phyloP scores from a whole-genome alignment of 306 rosid genomes.

The Corylus heterophylla region DNA sequence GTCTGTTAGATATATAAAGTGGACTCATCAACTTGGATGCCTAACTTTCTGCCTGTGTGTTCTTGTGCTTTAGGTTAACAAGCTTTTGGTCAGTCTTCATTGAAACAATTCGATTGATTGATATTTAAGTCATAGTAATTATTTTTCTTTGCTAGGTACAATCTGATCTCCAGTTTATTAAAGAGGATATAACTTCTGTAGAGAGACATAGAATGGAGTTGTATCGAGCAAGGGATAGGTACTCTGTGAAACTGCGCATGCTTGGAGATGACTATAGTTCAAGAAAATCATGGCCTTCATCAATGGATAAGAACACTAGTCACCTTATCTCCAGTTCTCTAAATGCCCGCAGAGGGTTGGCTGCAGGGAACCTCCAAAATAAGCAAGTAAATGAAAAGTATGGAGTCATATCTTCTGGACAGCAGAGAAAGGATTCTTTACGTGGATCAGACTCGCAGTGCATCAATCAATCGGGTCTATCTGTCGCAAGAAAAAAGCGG shows the following conservation, averaged over 20 bases:
- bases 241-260: conserved; percentile 66
- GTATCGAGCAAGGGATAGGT: conserved; percentile 68
- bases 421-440: conserved; percentile 64
- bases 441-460: conserved; percentile 70
- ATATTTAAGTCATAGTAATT: conserved; percentile 18
- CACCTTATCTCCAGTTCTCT: conserved; percentile 58
- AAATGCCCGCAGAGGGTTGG: conserved; percentile 54
- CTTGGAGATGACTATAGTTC: conserved; percentile 69
- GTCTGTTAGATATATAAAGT: neutral
- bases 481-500: conserved; percentile 75
- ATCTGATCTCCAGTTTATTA: conserved; percentile 86
- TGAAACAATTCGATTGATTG: conserved; percentile 2
- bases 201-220: conserved; percentile 90
- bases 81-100: conserved; percentile 4
- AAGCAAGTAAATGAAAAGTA: conserved; percentile 66
- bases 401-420: conserved; percentile 52
- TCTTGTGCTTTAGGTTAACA: conserved; percentile 15
- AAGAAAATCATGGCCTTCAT: conserved; percentile 69
- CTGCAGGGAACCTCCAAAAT: conserved; percentile 56
- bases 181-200: conserved; percentile 80
- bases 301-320: conserved; percentile 52
- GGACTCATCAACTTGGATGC: neutral
- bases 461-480: conserved; percentile 64
- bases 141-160: conserved; percentile 61
- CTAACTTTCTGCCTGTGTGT: conserved; percentile 9